These are phyloP conservation scores for Biscogniauxia marginata DNA, from an alignment of 2,329 filamentous ascomycete species.

Conservation along the genomic window DNA sequence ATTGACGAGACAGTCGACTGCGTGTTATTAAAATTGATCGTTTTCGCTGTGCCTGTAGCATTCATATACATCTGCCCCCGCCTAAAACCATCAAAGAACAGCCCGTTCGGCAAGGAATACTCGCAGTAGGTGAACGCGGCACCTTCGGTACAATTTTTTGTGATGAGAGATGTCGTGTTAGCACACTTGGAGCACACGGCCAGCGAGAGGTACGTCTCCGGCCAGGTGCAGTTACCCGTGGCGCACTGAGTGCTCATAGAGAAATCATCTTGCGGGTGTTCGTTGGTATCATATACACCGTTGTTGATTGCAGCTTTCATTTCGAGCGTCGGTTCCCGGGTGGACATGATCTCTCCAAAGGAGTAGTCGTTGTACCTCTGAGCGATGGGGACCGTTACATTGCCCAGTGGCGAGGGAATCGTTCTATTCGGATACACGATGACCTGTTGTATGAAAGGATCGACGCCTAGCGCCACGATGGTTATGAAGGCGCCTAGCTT, in stretches of 20 bases:
- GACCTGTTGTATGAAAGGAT: conserved; percentile 17
- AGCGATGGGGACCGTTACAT: conserved; percentile 5
- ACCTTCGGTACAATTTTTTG: background rate
- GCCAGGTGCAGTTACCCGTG: conserved; percentile 14
- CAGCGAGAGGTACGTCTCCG: conserved; percentile 9
- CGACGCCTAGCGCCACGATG: conserved; percentile 9
- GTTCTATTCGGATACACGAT: conserved; percentile 10
- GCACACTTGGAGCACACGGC: conserved; percentile 13
- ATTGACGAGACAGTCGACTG: conserved; percentile 8
- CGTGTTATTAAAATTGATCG: conserved; percentile 10
- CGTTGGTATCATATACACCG: conserved; percentile 10
- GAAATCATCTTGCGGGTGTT: conserved; percentile 6
- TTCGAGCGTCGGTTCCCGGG: conserved; percentile 5
- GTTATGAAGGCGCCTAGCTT: conserved; percentile 20
- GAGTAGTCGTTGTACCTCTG: conserved; percentile 5
- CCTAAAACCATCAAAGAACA: background rate
- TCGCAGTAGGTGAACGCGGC: conserved; percentile 1
- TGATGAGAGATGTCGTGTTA: conserved; percentile 12
- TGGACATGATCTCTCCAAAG: conserved; percentile 7
- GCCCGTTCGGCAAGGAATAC: conserved; percentile 8
- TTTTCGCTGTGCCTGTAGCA: background rate
- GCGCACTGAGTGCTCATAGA: conserved; percentile 2
- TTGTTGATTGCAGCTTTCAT: conserved; percentile 15
- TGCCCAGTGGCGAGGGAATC: background rate
- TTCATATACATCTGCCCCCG: conserved; percentile 9